Evolutionary conservation across 768 basidiomycete species (phyloP), one percentile per base, ranked within the genome.

Genomic region (Pulveroboletus frians): DNA sequence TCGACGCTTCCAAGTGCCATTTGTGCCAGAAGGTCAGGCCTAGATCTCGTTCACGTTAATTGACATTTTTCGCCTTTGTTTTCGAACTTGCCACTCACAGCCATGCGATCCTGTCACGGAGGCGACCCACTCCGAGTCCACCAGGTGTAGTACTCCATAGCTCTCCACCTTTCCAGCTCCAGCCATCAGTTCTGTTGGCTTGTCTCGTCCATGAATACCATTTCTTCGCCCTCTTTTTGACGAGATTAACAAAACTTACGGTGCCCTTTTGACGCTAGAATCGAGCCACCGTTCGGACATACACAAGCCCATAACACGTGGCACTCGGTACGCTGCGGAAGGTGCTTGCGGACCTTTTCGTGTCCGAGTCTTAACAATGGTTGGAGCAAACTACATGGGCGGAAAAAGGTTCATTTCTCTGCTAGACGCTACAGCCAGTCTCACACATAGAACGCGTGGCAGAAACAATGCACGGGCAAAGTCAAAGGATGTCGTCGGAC

Each of bases 301-400:
- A 40, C n/a, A 23, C 18, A 11, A 26, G 23, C 23, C 23, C 6
- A 23, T 29, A 26, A 14, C 20, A 30, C 9, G 17, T 14, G 32
- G 26, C 29, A 15, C 15, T 23, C 27, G 18, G 11, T 17, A 8
- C 15, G 9, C 3, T 21, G 18, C 21, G 29, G 5, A n/a, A 18
- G 11, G 29, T 14, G 3, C 27, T 14, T 9, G 26, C 27, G 11
- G 17, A 26, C 27, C 21, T 39, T 17, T 34, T 38, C 11, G n/a
- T 15, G 5, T 31, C 17, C 3, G 36, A 13, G 23, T 8, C 20
- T 9, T 42, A n/a, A 20, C 39, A 41, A 84, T 85, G 83, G 68
- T 69, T 18, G 84, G 85, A 6, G 85, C 83, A 27, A 87, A 87
- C 57, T 87, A 86, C 53, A 86, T 84, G 83, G 85, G 85, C 20